phyloP scores from a whole-genome alignment of 345 rosid species.

The Erucastrum elatum region DNA sequence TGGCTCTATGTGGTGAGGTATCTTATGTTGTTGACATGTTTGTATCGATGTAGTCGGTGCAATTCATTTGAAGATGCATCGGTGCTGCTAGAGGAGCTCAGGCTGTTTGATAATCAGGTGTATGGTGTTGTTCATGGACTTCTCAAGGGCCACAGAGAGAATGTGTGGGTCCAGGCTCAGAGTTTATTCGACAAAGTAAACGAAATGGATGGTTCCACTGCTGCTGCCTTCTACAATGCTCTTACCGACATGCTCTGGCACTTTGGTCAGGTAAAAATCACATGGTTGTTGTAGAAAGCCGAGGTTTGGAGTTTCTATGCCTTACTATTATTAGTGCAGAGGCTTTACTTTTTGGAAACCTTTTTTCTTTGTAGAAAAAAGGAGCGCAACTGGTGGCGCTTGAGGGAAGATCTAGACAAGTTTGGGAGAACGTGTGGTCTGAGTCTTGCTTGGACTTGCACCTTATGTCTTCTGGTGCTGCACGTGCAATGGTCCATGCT shows the following conservation, averaged over 20 bases:
- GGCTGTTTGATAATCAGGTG: constrained; percentile 74
- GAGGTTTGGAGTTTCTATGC: neutral
- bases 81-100: constrained; percentile 82
- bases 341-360: constrained; percentile 1
- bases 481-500: constrained; percentile 85
- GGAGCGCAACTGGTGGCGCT: constrained; percentile 82
- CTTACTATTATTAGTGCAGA: neutral
- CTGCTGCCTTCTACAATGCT: constrained; percentile 91
- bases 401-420: constrained; percentile 79
- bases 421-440: constrained; percentile 91
- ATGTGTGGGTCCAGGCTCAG: constrained; percentile 74
- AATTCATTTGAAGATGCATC: constrained; percentile 92
- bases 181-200: constrained; percentile 81
- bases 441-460: constrained; percentile 89
- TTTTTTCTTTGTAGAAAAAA: constrained; percentile 48
- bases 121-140: constrained; percentile 95
- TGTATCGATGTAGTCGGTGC: constrained; percentile 66
- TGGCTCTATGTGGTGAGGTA: too few relatives aligned
- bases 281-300: neutral
- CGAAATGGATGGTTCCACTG: constrained; percentile 73
- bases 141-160: constrained; percentile 80
- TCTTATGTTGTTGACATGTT: constrained; percentile 1
- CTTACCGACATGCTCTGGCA: constrained; percentile 93
- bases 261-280: constrained; percentile 69
- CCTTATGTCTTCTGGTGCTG: constrained; percentile 98